Evolutionary conservation across 2,329 filamentous ascomycete genomes (phyloP).

Genomic region (Trichoderma sp.): DNA sequence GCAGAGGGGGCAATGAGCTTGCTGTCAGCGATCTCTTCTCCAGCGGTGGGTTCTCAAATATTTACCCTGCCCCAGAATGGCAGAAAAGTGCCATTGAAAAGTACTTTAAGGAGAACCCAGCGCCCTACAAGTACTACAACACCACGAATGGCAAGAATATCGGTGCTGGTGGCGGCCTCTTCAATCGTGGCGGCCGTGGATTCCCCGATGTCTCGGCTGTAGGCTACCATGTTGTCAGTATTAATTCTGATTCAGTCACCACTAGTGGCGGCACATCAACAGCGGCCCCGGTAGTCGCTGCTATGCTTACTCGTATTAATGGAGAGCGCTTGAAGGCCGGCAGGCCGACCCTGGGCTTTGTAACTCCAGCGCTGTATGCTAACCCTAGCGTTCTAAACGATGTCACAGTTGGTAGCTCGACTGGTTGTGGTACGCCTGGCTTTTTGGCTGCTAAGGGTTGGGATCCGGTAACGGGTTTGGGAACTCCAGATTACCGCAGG

Average conservation of each 20-base stretch:
- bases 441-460: not conserved
- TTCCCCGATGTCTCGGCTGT: slow-evolving; percentile 46
- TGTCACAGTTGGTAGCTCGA: not conserved
- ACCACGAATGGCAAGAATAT: slow-evolving; percentile 33
- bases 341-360: slow-evolving; percentile 20
- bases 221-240: slow-evolving; percentile 41
- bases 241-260: slow-evolving; percentile 40
- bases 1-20: not conserved
- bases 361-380: not conserved
- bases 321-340: slow-evolving; percentile 25
- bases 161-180: slow-evolving; percentile 37
- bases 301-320: slow-evolving; percentile 31
- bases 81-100: slow-evolving; percentile 39
- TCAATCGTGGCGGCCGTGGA: slow-evolving; percentile 41
- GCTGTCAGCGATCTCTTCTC: not conserved
- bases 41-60: slow-evolving; percentile 42
- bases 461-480: slow-evolving; percentile 1
- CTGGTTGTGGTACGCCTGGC: not conserved
- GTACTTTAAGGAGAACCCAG: slow-evolving; percentile 35
- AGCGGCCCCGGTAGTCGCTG: slow-evolving; percentile 30
- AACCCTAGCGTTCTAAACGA: not conserved
- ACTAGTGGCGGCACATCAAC: slow-evolving; percentile 49
- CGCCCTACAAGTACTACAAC: not conserved
- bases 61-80: slow-evolving; percentile 45
- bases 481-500: not conserved